A percentile compares a stretch with the other conserved stretches of the same genome.
phyloP scores from a whole-genome alignment of 495 filamentous ascomycete species.

The Trichoderma virens region DNA sequence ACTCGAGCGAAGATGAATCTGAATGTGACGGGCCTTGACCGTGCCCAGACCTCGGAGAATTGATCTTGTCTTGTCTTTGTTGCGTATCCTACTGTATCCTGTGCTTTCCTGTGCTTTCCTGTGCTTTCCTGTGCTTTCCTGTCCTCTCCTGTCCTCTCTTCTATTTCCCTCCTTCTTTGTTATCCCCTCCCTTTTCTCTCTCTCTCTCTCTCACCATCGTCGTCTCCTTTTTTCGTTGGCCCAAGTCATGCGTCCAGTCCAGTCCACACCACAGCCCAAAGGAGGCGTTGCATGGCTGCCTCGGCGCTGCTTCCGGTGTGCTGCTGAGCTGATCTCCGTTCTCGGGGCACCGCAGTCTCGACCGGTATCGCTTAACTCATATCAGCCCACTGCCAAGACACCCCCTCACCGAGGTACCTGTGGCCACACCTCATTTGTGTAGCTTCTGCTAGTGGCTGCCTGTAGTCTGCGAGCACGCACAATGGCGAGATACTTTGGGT shows the following conservation, averaged over 20 bases:
- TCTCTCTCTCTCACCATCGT: too few relatives aligned
- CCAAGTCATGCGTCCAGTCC: too few relatives aligned
- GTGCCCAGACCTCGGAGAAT: too few relatives aligned
- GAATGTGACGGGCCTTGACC: too few relatives aligned
- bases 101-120: background rate
- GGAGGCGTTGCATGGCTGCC: background rate
- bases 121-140: too few relatives aligned
- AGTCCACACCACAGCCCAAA: too few relatives aligned
- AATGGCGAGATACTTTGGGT: too few relatives aligned
- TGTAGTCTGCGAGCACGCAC: too few relatives aligned
- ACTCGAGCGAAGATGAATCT: too few relatives aligned
- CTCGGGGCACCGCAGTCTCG: background rate
- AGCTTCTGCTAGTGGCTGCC: background rate
- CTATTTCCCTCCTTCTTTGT: background rate
- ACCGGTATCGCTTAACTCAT: background rate
- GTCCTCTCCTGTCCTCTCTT: background rate
- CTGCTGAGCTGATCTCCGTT: constrained; percentile 3
- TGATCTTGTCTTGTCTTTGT: too few relatives aligned
- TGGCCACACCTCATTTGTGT: background rate
- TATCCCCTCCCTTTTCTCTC: too few relatives aligned
- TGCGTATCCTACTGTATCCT: background rate
- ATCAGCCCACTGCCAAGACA: background rate
- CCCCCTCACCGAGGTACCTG: background rate
- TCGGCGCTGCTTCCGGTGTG: constrained; percentile 4
- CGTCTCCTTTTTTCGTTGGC: background rate